Evolutionary conservation across 139 green algal species (phyloP).

Genomic region (Spirogloea muscicola): DNA sequence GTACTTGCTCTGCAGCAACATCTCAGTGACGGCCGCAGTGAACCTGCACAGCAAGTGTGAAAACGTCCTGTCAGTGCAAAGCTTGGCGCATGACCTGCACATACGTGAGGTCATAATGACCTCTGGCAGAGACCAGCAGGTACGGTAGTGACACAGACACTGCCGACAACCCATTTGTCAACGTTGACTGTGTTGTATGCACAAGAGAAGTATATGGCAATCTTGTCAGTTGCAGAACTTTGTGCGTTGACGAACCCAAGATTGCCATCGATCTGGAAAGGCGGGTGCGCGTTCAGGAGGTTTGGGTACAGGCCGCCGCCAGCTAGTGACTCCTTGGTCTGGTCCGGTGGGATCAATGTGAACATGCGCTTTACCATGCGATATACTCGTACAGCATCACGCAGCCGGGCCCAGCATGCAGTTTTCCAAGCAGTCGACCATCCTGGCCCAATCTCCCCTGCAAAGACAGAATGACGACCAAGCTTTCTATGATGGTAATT

Average conservation of each 20-base stretch:
- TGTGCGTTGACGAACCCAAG: no score
- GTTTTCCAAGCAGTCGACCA: conserved; percentile 14
- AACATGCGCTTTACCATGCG: neutral
- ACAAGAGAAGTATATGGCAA: no score
- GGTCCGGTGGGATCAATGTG: neutral
- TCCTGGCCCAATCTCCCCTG: neutral
- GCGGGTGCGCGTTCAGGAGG: conserved; percentile 1
- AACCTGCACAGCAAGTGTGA: neutral
- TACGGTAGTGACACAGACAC: neutral
- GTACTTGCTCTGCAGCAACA: conserved; percentile 9
- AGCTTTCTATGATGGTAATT: no score
- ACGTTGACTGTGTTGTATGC: neutral
- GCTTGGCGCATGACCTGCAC: no score
- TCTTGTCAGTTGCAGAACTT: no score
- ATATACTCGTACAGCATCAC: neutral
- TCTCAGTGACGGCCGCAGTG: neutral
- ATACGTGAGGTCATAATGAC: no score
- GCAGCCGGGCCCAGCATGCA: neutral
- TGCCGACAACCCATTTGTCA: neutral
- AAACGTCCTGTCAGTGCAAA: neutral
- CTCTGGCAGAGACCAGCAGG: no score
- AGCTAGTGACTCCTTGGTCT: neutral
- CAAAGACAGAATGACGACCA: no score
- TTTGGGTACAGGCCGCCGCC: conserved; percentile 2
- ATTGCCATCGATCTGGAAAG: conserved; percentile 13